phyloP scores from a whole-genome alignment of 352 stramenopile species.

The Phytophthora citricola region DNA sequence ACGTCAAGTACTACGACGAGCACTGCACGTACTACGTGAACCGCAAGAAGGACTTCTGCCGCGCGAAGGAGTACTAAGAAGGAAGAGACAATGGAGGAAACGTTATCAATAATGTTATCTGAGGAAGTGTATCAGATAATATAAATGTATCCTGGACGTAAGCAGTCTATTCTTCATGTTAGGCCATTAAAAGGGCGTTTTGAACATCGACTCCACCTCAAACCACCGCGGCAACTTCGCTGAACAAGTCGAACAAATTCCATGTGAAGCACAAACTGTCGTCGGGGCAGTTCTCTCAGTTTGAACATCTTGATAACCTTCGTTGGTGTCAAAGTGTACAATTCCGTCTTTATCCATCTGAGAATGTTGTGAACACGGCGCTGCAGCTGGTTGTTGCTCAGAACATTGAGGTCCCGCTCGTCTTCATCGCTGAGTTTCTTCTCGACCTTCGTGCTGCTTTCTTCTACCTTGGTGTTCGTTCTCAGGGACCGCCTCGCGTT shows the following conservation, averaged over 20 bases:
- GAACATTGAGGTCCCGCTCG: neutral
- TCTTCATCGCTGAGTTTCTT: neutral
- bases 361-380: neutral
- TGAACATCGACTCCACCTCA: neutral
- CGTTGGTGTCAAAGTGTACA: neutral
- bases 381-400: neutral
- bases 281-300: neutral
- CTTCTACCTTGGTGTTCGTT: neutral
- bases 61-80: constrained; percentile 2
- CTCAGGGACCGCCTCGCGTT: neutral
- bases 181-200: neutral
- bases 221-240: neutral
- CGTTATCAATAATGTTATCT: no score
- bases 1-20: constrained; percentile 19
- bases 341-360: neutral
- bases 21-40: constrained; percentile 14
- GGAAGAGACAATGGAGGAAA: neutral
- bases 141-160: no score
- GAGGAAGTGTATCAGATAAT: no score
- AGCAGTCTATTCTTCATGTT: no score
- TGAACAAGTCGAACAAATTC: neutral
- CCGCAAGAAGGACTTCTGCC: constrained; percentile 15
- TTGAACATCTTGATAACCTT: neutral
- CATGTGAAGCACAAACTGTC: neutral
- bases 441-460: neutral